Evolutionary conservation across 768 basidiomycete species (phyloP).

Genomic region (Psilocybe azurescens): DNA sequence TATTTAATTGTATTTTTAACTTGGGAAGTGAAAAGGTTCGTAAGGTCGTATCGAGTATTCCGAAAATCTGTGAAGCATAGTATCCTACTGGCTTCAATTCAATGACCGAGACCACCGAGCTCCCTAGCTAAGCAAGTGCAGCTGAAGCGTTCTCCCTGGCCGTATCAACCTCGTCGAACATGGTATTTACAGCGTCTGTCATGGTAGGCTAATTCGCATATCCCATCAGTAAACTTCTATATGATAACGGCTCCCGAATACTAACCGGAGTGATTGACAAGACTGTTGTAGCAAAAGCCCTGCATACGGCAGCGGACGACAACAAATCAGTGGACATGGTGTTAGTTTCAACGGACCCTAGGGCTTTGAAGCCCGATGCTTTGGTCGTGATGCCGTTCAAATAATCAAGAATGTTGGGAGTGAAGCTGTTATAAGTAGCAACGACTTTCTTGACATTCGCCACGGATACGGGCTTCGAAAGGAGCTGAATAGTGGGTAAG

Average conservation of each 20-base stretch:
- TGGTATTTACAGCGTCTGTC: constrained; percentile 1
- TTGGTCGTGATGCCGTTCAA: not conserved
- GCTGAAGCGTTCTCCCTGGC: not conserved
- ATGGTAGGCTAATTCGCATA: not conserved
- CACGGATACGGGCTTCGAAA: not conserved
- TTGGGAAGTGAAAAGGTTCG: too few species aligned
- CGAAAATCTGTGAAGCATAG: too few species aligned
- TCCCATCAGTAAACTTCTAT: not conserved
- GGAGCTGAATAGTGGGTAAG: not conserved
- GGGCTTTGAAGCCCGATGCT: not conserved
- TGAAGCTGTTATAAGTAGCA: not conserved
- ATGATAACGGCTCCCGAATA: not conserved
- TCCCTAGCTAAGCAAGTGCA: not conserved
- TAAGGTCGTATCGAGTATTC: too few species aligned
- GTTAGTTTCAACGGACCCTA: not conserved
- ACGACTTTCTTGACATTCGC: constrained; percentile 1
- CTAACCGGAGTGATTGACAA: constrained; percentile 1
- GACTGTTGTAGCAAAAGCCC: not conserved
- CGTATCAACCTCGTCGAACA: not conserved
- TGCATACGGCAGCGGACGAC: not conserved
- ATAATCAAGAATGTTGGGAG: not conserved
- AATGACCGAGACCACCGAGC: too few species aligned
- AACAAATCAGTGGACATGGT: not conserved
- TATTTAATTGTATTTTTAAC: too few species aligned
- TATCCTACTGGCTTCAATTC: too few species aligned